These are phyloP conservation scores for Daldinia concentrica DNA, from an alignment of 495 filamentous ascomycete species.

Conservation along the genomic window DNA sequence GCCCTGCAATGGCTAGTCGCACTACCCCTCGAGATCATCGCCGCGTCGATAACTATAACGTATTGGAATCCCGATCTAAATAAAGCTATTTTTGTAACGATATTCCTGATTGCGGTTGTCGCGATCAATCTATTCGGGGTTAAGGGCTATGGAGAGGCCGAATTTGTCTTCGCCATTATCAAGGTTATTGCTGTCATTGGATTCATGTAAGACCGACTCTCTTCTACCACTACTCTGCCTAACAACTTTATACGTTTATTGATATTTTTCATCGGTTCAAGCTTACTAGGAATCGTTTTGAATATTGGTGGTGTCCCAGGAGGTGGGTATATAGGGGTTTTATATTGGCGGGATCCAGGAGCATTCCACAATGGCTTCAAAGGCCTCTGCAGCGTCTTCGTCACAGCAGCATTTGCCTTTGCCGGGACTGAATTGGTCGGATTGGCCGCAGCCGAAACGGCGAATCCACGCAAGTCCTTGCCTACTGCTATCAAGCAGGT, in stretches of 20 bases:
- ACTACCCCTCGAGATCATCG: conserved; percentile 88
- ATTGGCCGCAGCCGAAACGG: conserved; percentile 86
- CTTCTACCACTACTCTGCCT: not conserved
- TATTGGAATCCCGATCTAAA: conserved; percentile 79
- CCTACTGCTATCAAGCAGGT: conserved; percentile 91
- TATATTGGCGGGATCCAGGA: conserved; percentile 83
- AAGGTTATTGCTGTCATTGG: conserved; percentile 89
- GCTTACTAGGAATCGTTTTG: conserved; percentile 80
- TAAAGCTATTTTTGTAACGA: conserved; percentile 82
- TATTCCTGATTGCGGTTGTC: conserved; percentile 80
- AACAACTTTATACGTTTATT: conserved; percentile 15
- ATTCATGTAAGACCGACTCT: conserved; percentile 73
- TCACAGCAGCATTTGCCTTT: conserved; percentile 92
- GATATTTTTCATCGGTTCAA: conserved; percentile 41
- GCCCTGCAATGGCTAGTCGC: conserved; percentile 92
- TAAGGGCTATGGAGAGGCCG: conserved; percentile 88
- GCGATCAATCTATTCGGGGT: conserved; percentile 88
- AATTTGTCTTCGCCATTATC: conserved; percentile 86
- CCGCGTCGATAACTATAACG: conserved; percentile 86
- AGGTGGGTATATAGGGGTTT: conserved; percentile 83
- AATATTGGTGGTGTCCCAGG: conserved; percentile 80
- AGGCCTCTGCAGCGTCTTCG: conserved; percentile 91
- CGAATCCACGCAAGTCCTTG: conserved; percentile 85
- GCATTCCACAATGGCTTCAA: conserved; percentile 95
- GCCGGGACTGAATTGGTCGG: conserved; percentile 94